These are phyloP conservation scores for Anisodus acutangulus DNA, from an alignment of 257 asterid genomes.

Conservation along the genomic window DNA sequence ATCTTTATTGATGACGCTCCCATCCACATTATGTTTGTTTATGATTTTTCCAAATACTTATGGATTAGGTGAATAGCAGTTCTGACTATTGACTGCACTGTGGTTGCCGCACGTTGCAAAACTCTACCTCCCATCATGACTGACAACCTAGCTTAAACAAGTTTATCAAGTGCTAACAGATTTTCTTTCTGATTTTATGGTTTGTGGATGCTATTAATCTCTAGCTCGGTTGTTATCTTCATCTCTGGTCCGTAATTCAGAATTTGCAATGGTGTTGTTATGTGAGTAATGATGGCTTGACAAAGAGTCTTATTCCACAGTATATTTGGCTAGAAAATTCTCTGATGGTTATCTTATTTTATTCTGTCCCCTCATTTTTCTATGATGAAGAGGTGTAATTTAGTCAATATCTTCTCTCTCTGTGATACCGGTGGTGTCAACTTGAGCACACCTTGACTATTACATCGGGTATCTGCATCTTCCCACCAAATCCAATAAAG, in stretches of 20 bases:
- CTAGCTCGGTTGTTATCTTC: not conserved
- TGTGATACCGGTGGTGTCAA: not conserved
- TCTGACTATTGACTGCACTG: not conserved
- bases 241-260: not conserved
- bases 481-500: not conserved
- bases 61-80: constrained; percentile 18
- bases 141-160: constrained; percentile 7
- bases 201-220: constrained; percentile 1
- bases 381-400: not conserved
- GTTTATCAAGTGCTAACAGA: not conserved
- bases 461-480: not conserved
- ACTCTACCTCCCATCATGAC: constrained; percentile 8
- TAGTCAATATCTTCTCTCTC: too few relatives aligned
- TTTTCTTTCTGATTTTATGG: constrained; percentile 7
- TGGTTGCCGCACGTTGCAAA: constrained; percentile 20
- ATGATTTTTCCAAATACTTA: not conserved
- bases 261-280: not conserved
- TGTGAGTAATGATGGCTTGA: constrained; percentile 12
- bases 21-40: not conserved
- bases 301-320: not conserved
- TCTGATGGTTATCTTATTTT: not conserved
- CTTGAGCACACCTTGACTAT: not conserved
- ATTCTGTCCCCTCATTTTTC: not conserved
- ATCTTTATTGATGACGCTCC: not conserved
- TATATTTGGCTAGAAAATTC: not conserved